Conservation (phyloP, 2,329 filamentous ascomycete species). For the Sarocladium kiliense region DNA sequence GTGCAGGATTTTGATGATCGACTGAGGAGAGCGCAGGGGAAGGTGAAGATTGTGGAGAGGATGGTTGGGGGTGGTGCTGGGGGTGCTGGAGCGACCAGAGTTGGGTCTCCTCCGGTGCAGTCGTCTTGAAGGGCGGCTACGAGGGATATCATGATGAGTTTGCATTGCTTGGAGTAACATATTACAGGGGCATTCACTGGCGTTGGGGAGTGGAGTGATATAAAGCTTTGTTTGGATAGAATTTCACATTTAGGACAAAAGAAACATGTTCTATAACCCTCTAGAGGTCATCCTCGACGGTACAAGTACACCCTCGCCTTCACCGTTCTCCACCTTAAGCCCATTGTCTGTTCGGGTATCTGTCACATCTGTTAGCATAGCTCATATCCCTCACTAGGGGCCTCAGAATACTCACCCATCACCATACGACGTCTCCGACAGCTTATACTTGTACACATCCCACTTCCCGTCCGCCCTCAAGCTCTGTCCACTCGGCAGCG, state of each 20-base stretch:
- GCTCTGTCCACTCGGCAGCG: constrained; percentile 71
- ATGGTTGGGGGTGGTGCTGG: constrained; percentile 37
- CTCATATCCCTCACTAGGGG: not conserved
- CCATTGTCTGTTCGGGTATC: constrained; percentile 62
- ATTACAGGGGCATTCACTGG: not conserved
- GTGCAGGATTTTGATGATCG: constrained; percentile 91
- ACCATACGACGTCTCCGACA: constrained; percentile 65
- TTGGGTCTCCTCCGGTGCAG: not conserved
- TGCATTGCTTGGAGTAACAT: constrained; percentile 2
- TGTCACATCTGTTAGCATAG: constrained; percentile 30
- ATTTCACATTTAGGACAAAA: constrained; percentile 7
- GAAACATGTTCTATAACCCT: constrained; percentile 3
- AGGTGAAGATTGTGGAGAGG: constrained; percentile 79
- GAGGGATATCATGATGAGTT: not conserved
- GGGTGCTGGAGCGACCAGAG: not conserved
- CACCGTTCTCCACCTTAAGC: constrained; percentile 31
- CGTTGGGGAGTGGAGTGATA: not conserved
- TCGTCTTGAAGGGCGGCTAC: constrained; percentile 3
- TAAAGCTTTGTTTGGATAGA: not conserved
- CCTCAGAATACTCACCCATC: constrained; percentile 50
- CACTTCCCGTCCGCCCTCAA: constrained; percentile 43
- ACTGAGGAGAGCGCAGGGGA: constrained; percentile 75
- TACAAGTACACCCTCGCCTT: constrained; percentile 15
- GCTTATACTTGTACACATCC: constrained; percentile 64
- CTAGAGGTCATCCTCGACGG: not conserved